These are phyloP conservation scores for Litchi chinensis DNA, from an alignment of 345 rosid genomes.

Conservation along the genomic window DNA sequence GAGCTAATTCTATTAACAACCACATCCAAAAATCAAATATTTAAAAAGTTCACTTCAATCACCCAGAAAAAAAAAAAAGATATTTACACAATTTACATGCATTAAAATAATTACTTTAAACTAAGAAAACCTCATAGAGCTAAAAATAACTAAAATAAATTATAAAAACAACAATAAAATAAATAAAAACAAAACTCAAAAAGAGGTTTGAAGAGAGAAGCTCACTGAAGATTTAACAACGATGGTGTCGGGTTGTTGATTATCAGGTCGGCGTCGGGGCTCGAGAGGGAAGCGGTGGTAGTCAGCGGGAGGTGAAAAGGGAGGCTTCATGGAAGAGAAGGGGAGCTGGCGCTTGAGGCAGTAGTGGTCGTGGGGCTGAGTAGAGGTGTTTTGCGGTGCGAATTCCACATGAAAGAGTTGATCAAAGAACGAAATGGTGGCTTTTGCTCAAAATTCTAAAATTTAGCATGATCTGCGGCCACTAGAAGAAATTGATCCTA, in stretches of 20 bases:
- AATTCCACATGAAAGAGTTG: slow-evolving; percentile 52
- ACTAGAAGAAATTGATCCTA: no score
- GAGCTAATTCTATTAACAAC: slow-evolving; percentile 1
- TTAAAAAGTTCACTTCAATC: neutral
- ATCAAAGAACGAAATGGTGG: neutral
- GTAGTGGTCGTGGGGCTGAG: slow-evolving; percentile 29
- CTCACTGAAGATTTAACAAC: slow-evolving; percentile 71
- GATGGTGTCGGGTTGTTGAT: slow-evolving; percentile 59
- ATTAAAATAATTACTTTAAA: neutral
- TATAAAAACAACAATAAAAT: slow-evolving; percentile 13
- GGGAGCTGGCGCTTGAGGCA: slow-evolving; percentile 54
- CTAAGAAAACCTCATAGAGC: neutral
- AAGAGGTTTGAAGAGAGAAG: neutral
- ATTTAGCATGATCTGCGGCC: no score
- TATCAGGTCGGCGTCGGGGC: slow-evolving; percentile 51
- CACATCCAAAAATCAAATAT: neutral
- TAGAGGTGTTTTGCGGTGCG: slow-evolving; percentile 32
- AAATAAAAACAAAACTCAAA: neutral
- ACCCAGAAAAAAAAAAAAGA: slow-evolving; percentile 24
- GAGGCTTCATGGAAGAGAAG: slow-evolving; percentile 68
- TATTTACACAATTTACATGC: slow-evolving; percentile 31
- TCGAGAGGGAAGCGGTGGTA: slow-evolving; percentile 67
- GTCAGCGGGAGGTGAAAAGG: slow-evolving; percentile 63
- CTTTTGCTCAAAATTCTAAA: no score
- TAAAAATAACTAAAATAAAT: neutral